phyloP scores from a whole-genome alignment of 2,329 filamentous ascomycete species.

The Coniosporium tulheliwenetii region DNA sequence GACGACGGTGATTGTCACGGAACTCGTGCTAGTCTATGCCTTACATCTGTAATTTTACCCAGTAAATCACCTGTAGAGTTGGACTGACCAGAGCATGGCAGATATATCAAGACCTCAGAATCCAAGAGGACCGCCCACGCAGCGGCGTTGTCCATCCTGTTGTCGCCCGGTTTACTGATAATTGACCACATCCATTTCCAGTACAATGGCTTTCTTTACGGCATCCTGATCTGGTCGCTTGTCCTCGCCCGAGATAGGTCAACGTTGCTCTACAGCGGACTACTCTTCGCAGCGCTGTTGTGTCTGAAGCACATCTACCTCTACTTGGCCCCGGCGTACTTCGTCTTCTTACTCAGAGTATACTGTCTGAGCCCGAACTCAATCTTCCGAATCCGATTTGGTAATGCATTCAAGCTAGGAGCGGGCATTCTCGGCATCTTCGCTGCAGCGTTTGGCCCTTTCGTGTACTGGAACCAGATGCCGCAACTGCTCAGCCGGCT shows the following conservation, averaged over 20 bases:
- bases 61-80: no score
- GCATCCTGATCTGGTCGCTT: slow-evolving; percentile 72
- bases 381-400: slow-evolving; percentile 58
- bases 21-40: slow-evolving; percentile 71
- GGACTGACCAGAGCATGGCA: no score
- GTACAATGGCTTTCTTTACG: slow-evolving; percentile 96
- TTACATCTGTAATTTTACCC: slow-evolving; percentile 47
- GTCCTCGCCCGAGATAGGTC: slow-evolving; percentile 64
- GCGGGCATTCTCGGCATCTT: slow-evolving; percentile 56
- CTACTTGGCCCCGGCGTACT: slow-evolving; percentile 90
- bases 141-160: slow-evolving; percentile 71
- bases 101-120: slow-evolving; percentile 53
- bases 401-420: slow-evolving; percentile 74
- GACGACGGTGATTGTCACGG: slow-evolving; percentile 69
- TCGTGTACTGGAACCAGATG: slow-evolving; percentile 65
- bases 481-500: slow-evolving; percentile 69
- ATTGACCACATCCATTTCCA: slow-evolving; percentile 99
- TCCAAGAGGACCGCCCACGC: slow-evolving; percentile 69
- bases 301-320: slow-evolving; percentile 98
- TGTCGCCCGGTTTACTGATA: slow-evolving; percentile 85
- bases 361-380: slow-evolving; percentile 75
- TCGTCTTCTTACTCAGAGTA: slow-evolving; percentile 74
- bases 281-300: slow-evolving; percentile 69
- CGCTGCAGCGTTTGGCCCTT: slow-evolving; percentile 75
- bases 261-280: slow-evolving; percentile 60